A percentile compares a stretch with the other conserved stretches of the same genome.
Conservation (phyloP, 129 eudicot genomes). For the Mikania micrantha region DNA sequence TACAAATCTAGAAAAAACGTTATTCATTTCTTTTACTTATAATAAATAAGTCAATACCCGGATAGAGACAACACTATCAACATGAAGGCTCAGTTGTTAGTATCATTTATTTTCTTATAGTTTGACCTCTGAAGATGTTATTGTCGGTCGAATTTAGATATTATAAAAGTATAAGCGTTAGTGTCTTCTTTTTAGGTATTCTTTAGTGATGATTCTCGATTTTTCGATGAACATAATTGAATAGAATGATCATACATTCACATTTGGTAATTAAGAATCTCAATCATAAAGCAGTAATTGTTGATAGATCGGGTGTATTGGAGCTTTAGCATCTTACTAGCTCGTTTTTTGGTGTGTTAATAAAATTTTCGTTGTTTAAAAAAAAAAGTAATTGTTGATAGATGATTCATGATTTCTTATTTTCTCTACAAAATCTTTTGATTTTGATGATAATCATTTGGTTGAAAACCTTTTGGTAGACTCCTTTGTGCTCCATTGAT, state of each 20-base stretch:
- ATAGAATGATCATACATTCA: not conserved
- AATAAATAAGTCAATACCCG: not conserved
- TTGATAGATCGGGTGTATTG: no score
- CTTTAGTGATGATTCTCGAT: not conserved
- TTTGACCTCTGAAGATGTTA: not conserved
- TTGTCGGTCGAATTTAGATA: not conserved
- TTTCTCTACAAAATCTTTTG: not conserved
- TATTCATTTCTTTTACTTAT: not conserved
- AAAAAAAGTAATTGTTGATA: no score
- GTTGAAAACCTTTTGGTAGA: not conserved
- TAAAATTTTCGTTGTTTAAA: no score
- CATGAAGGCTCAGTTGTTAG: not conserved
- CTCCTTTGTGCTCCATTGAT: not conserved
- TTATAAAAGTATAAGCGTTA: not conserved
- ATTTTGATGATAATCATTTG: not conserved
- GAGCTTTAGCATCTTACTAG: no score
- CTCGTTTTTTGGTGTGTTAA: no score
- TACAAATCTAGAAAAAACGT: not conserved
- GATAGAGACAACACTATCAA: not conserved
- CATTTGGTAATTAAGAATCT: not conserved
- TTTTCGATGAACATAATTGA: not conserved
- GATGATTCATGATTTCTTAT: no score
- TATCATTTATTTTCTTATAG: not conserved
- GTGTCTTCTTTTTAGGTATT: not conserved
- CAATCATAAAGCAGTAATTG: no score